Conservation (phyloP, 2,329 filamentous ascomycete genomes). For the Shiraia sp. region DNA sequence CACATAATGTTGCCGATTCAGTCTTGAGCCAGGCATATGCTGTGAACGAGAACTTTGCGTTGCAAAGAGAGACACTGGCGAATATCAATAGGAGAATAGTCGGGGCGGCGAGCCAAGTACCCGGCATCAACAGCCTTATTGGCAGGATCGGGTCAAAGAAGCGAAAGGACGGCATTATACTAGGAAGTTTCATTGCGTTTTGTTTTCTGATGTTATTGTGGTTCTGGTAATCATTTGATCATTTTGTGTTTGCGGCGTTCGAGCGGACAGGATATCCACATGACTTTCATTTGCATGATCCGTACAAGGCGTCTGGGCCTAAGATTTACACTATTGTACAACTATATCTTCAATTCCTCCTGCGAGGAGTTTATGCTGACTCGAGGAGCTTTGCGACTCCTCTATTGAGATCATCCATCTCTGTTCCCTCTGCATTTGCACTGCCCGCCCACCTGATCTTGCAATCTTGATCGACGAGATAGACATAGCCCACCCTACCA, state of each 20-base stretch:
- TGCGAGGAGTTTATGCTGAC: slow-evolving; percentile 44
- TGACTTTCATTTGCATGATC: slow-evolving; percentile 18
- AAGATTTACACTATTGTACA: slow-evolving; percentile 33
- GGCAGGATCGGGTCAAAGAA: slow-evolving; percentile 92
- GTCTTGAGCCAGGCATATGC: slow-evolving; percentile 96
- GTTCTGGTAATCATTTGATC: slow-evolving; percentile 34
- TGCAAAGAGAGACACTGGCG: slow-evolving; percentile 84
- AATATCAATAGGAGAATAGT: slow-evolving; percentile 92
- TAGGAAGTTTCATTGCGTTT: slow-evolving; percentile 87
- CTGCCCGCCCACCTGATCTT: slow-evolving; percentile 95
- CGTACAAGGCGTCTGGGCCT: slow-evolving; percentile 17
- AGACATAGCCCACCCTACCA: slow-evolving; percentile 90
- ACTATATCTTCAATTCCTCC: slow-evolving; percentile 15
- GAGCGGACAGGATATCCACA: slow-evolving; percentile 33
- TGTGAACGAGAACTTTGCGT: slow-evolving; percentile 85
- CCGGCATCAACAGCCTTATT: slow-evolving; percentile 90
- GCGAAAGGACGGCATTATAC: slow-evolving; percentile 89
- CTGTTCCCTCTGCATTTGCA: slow-evolving; percentile 66
- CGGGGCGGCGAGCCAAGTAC: slow-evolving; percentile 84
- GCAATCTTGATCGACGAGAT: slow-evolving; percentile 84
- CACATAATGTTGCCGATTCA: slow-evolving; percentile 84
- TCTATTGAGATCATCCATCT: slow-evolving; percentile 68
- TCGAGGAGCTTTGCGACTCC: slow-evolving; percentile 67
- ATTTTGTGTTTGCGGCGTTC: slow-evolving; percentile 22
- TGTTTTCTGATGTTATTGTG: slow-evolving; percentile 86